A percentile compares a stretch with the other conserved stretches of the same genome.
These are phyloP conservation scores for Saccharomycopsis phalli DNA, from an alignment of 1,139 yeast genomes.

Conservation along the genomic window DNA sequence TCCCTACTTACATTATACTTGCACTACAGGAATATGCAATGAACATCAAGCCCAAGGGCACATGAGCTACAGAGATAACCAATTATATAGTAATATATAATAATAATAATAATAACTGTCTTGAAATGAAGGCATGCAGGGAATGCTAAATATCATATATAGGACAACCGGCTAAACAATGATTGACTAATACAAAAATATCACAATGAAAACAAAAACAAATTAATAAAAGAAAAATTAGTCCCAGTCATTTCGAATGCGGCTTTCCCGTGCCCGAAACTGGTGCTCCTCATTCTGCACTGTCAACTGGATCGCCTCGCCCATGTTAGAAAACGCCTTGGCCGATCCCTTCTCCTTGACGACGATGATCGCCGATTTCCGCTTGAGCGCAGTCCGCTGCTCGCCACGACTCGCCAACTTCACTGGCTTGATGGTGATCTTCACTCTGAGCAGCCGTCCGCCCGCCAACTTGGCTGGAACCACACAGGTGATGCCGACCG, in stretches of 20 bases:
- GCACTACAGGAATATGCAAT: no score
- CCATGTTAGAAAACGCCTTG: constrained; percentile 44
- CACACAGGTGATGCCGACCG: constrained; percentile 38
- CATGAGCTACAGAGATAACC: no score
- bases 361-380: constrained; percentile 38
- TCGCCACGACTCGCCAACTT: constrained; percentile 2
- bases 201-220: background rate
- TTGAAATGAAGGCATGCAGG: no score
- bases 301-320: constrained; percentile 34
- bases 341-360: constrained; percentile 47
- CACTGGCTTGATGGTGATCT: constrained; percentile 32
- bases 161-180: no score
- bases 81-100: no score
- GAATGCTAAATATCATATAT: no score
- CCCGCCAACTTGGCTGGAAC: constrained; percentile 41
- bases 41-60: no score
- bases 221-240: no score
- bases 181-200: background rate
- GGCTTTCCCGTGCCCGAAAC: constrained; percentile 13
- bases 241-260: no score
- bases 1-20: no score
- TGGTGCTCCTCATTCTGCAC: constrained; percentile 28
- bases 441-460: constrained; percentile 42
- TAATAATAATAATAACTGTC: no score
- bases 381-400: constrained; percentile 8